Base-by-base conservation (phyloP, 2,329 filamentous ascomycete species). In the Calonectria pseudoreteaudii region DNA sequence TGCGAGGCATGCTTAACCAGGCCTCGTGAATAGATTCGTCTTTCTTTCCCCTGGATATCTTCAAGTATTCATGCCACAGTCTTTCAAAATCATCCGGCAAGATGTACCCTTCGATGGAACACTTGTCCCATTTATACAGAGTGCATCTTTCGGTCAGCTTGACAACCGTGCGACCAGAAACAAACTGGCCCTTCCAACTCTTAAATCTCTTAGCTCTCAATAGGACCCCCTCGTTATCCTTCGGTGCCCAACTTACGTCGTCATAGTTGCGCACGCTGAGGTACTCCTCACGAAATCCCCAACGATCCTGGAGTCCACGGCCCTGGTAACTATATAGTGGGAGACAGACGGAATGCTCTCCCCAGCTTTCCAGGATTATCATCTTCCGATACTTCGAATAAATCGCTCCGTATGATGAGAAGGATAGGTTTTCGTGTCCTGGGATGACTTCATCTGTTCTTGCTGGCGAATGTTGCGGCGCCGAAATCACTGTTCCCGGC, bases 321-420 rank as follows among this genome's bases (percentile, higher is more conserved):
- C 75, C 75, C 16, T 73, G 69, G 68, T 80, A 80, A 10, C 62
- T 73, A 66, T 78, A 80, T 1, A 80, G n/a, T 0, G 77, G 78
- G 2, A 80, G 41, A 56, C 78, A 80, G 9, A 67, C 64, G 6
- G 58, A 66, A 28, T 80, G 76, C 14, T 80, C 74, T 7, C 28
- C 34, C 78, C 78, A 80, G 1, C 11, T 47, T 7, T 79, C 75
- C 4, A 80, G 20, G 13, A 79, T 56, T 23, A 80, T 47, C 72
- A 80, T 76, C 70, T 78, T 80, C n/a, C 78, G 75, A 30, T 79
- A 80, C 20, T 80, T 80, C 31, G 78, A 80, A 67, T 78, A 67
- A n/a, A 79, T 68, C 3, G 74, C 26, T 4, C 78, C 78, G 44
- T 72, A 74, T 1, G 38, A 58, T 4, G 75, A 74, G 36, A 73